These are phyloP conservation scores for Gastroboletus turbinatus DNA, from an alignment of 1,284 basidiomycete genomes.

Conservation along the genomic window DNA sequence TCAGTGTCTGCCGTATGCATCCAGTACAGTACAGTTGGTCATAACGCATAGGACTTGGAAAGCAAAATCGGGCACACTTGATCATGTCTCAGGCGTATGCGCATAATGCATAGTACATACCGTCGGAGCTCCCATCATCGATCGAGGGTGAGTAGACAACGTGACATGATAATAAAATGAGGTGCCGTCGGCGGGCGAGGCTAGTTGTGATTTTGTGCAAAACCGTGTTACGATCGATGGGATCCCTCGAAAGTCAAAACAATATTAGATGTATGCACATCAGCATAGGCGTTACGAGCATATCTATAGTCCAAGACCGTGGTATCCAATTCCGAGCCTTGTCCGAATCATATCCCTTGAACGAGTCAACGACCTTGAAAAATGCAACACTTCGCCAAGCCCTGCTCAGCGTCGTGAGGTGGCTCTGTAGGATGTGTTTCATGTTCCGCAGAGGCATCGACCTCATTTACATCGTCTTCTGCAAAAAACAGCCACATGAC, in stretches of 20 bases:
- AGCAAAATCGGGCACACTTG: too few relatives aligned
- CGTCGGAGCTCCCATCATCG: too few relatives aligned
- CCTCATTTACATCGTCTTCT: neutral
- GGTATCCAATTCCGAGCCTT: neutral
- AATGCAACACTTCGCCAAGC: neutral
- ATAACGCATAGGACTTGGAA: too few relatives aligned
- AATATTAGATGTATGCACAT: neutral
- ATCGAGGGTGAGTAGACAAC: too few relatives aligned
- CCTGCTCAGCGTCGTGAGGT: neutral
- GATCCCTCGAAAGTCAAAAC: neutral
- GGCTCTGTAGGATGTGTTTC: neutral
- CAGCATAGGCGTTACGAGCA: neutral
- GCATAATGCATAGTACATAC: too few relatives aligned
- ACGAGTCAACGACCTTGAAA: neutral
- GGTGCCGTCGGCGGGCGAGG: too few relatives aligned
- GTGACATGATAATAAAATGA: too few relatives aligned
- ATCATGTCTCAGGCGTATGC: too few relatives aligned
- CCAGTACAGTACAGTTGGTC: too few relatives aligned
- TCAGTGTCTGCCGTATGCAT: too few relatives aligned
- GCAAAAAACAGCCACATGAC: conserved; percentile 8
- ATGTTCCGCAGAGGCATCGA: neutral
- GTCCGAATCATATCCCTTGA: neutral
- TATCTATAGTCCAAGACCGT: neutral
- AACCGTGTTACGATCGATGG: neutral
- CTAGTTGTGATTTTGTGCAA: neutral